phyloP scores from a whole-genome alignment of 2,329 filamentous ascomycete species.

The Aspergillus carbonarius region DNA sequence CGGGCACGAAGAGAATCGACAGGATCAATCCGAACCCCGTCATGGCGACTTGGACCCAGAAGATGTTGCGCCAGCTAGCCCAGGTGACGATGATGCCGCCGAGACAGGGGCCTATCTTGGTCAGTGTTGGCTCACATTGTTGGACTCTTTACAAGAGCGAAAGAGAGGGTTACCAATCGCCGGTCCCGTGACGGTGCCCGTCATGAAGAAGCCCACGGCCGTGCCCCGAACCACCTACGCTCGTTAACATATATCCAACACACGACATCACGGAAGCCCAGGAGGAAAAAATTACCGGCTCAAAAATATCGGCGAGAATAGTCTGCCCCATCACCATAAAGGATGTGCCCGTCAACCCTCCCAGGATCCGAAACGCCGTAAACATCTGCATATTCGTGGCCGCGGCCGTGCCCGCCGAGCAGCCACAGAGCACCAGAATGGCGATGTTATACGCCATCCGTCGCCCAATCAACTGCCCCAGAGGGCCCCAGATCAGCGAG shows the following conservation, averaged over 20 bases:
- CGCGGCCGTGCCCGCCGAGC: conserved; percentile 34
- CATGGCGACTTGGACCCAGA: conserved; percentile 73
- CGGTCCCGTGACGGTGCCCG: conserved; percentile 44
- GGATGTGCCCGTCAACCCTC: conserved; percentile 39
- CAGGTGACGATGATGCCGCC: conserved; percentile 78
- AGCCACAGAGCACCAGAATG: conserved; percentile 33
- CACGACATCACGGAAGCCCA: background rate
- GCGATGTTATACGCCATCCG: conserved; percentile 34
- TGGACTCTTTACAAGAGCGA: no score
- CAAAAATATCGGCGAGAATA: conserved; percentile 41
- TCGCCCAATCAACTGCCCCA: conserved; percentile 32
- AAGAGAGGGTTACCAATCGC: conserved; percentile 35
- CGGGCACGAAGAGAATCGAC: conserved; percentile 66
- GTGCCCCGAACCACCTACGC: conserved; percentile 41
- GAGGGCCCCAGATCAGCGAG: conserved; percentile 37
- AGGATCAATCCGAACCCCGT: conserved; percentile 60
- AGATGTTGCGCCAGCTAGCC: conserved; percentile 70
- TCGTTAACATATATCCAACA: background rate
- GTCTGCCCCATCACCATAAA: conserved; percentile 44
- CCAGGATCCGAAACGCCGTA: conserved; percentile 36
- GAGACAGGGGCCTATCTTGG: conserved; percentile 52
- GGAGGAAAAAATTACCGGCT: conserved; percentile 31
- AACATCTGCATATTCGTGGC: conserved; percentile 35
- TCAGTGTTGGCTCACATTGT: background rate
- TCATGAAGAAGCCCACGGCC: conserved; percentile 46